Base-by-base conservation (phyloP, 352 stramenopile species). In the Thraustochytrium striatum region DNA sequence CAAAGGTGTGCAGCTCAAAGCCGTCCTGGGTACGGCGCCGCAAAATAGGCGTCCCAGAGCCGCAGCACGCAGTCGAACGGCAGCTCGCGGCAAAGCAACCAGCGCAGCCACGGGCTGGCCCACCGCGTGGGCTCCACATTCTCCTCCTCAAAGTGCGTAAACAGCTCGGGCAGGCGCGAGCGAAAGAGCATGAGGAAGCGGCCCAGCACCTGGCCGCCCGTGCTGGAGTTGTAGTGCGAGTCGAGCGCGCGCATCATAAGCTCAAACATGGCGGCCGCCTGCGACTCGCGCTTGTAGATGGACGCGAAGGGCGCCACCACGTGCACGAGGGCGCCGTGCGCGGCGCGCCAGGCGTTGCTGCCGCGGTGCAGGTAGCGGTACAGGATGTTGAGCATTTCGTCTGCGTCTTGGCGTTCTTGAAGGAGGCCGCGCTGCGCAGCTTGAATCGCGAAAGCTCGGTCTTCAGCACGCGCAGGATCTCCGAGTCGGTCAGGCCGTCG, bases 41-140 rank as follows among this genome's bases (percentile, higher is more conserved):
- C 65, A 62, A 75, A 75, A n/a, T 75, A 75, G 3, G 65, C 65
- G 50, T 75, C 65, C 65, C 65, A 75, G 9, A 75, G 50, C 13
- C 65, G 28, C 50, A 75, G 19, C 25, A 39, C 65, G 47, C 65
- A 75, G 16, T 3, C n/a, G n/a, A 75, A 75, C 13, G 65, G 65
- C 21, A 75, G 65, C 65, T 75, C 44, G 30, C 59, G 59, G 65
- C 65, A 75, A 21, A 75, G 25, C 16, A 75, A 43, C 65, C 65
- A 75, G 3, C 5, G 65, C 16, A 75, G 36, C 65, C 65, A 75
- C 9, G 65, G 52, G 5, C 30, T 43, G 2, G 65, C 65, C 65
- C 65, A 75, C 3, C 65, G 65, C 44, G 39, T 38, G 7, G 43
- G 41, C 32, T 75, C 65, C 19, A 75, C 52, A 38, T 75, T 43